Evolutionary conservation across 306 rosid species (phyloP), one percentile per base, ranked within the genome.

Genomic region (Ammopiptanthus mongolicus): DNA sequence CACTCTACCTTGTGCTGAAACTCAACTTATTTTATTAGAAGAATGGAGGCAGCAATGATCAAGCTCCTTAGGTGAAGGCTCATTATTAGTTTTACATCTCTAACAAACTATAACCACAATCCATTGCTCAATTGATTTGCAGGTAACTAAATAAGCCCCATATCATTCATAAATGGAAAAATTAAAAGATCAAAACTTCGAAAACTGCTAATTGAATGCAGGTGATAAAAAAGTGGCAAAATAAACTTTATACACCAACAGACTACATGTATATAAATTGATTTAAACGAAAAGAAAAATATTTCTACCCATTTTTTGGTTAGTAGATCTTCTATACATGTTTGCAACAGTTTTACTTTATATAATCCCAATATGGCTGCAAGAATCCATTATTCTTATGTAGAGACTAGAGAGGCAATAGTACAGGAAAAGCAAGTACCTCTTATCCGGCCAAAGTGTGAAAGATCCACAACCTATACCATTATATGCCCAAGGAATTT

Each of bases 361-460:
- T 51, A 18, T 36, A 28, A 61, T 42, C 14, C 62, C 47, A 69
- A 53, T 29, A 50, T n/a, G 52, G 41, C 18, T 47, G 21, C 31
- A 57, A 57, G 71, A 48, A 41, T 33, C 42, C 44, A 58, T 60
- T 50, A 61, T 6, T 39, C 33, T 51, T 31, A 48, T 6, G 60
- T 50, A 10, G 60, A 48, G 22, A 72, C 53, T 50, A 10, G 60
- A 48, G 22, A 72, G 56, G 22, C 60, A 70, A 44, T 25, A 53
- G 39, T 60, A 61, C 47, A 39, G 15, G 47, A 76, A 75, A 71
- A 51, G n/a, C 60, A 80, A 11, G 78, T 89, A 94, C 98, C 98
- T 90, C 96, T 87, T 80, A 94, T 86, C 75, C 98, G 86, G 81
- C 97, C 97, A 67, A 87, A 94, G 84, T 94, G 97, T 65, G 98